These are phyloP conservation scores for Salvia miltiorrhiza DNA, from an alignment of 257 asterid species.

Conservation along the genomic window DNA sequence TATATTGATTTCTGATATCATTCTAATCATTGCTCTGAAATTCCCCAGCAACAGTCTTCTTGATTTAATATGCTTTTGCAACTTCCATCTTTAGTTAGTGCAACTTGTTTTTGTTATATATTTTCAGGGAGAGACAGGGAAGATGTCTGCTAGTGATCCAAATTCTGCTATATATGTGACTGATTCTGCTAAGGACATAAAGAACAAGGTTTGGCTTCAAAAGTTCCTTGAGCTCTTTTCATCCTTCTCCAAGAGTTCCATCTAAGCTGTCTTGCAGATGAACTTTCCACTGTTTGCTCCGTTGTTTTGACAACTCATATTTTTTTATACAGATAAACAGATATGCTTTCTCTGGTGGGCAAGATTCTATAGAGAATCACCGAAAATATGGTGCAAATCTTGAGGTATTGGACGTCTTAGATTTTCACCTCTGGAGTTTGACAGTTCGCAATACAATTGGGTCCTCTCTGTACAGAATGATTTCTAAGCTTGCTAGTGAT, in stretches of 20 bases:
- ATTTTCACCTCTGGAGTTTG: neutral
- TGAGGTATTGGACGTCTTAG: slow-evolving; percentile 51
- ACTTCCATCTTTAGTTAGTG: slow-evolving; percentile 4
- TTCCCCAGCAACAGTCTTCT: neutral
- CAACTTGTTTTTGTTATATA: neutral
- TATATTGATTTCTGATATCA: neutral
- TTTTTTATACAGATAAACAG: slow-evolving; percentile 56
- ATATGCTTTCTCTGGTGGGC: slow-evolving; percentile 95
- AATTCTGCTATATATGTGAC: slow-evolving; percentile 92
- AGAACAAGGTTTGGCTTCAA: slow-evolving; percentile 59
- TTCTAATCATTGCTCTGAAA: neutral
- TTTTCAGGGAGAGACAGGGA: slow-evolving; percentile 87
- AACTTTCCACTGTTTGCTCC: neutral
- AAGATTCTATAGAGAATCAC: slow-evolving; percentile 85
- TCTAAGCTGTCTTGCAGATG: neutral
- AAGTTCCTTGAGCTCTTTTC: neutral
- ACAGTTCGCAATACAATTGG: neutral
- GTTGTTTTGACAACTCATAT: neutral
- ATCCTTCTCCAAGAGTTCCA: neutral
- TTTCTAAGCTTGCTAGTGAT: neutral
- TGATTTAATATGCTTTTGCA: neutral
- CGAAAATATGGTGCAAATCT: slow-evolving; percentile 87
- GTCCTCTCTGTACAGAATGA: too few species aligned
- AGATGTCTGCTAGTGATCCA: slow-evolving; percentile 96
- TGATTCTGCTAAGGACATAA: slow-evolving; percentile 77